Percentiles rank a stretch among this genome's conserved stretches.
Conservation (phyloP, 495 filamentous ascomycete genomes). For the Clavariopsis aquatica region DNA sequence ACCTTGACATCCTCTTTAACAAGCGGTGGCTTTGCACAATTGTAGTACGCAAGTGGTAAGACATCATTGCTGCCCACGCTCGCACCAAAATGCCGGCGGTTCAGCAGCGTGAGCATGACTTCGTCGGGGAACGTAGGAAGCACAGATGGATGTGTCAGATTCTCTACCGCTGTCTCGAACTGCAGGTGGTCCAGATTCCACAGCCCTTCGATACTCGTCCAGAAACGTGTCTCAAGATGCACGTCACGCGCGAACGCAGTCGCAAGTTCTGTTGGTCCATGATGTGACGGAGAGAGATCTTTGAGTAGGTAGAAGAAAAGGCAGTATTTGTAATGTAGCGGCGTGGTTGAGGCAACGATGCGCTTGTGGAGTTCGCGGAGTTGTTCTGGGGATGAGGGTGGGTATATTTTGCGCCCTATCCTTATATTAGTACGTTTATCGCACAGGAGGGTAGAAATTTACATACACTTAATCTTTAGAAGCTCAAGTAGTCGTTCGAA, state of each 20-base stretch:
- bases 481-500: conserved; percentile 55
- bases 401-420: conserved; percentile 63
- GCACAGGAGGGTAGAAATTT: neutral
- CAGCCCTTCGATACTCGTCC: conserved; percentile 75
- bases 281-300: conserved; percentile 54
- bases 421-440: conserved; percentile 17
- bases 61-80: conserved; percentile 52
- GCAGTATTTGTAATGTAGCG: conserved; percentile 72
- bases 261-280: conserved; percentile 52
- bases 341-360: conserved; percentile 60
- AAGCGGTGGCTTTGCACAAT: conserved; percentile 67
- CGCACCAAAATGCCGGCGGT: conserved; percentile 18
- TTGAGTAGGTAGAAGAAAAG: conserved; percentile 79
- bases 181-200: conserved; percentile 74
- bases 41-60: conserved; percentile 72
- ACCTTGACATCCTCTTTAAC: conserved; percentile 59
- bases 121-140: conserved; percentile 80
- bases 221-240: conserved; percentile 67
- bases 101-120: conserved; percentile 69
- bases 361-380: conserved; percentile 65
- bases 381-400: conserved; percentile 64
- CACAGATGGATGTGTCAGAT: conserved; percentile 72
- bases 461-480: conserved; percentile 67
- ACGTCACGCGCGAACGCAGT: conserved; percentile 56
- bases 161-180: conserved; percentile 69